A percentile compares a stretch with the other conserved stretches of the same genome.
phyloP scores from a whole-genome alignment of 345 rosid genomes.

The Eucalyptus cladocalyx region DNA sequence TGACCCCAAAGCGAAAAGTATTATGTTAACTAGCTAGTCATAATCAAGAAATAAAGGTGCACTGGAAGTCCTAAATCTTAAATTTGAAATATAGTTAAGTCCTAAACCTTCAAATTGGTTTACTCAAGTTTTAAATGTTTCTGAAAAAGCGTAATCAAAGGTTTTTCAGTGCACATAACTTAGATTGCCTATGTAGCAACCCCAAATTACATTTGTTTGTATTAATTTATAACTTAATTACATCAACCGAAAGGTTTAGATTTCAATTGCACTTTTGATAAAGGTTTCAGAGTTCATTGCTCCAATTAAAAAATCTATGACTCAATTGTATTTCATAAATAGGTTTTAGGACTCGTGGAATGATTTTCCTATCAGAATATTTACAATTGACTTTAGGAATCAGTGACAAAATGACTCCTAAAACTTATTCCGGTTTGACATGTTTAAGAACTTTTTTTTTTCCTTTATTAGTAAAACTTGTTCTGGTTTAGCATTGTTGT shows the following conservation, averaged over 20 bases:
- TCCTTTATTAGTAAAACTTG: background rate
- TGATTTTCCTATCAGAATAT: no score
- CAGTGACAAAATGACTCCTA: background rate
- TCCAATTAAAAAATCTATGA: no score
- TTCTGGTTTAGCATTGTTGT: fast-evolving
- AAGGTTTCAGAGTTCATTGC: background rate
- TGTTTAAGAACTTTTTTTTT: background rate
- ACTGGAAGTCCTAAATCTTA: background rate
- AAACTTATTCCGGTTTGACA: background rate
- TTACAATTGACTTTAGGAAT: no score
- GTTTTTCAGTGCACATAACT: background rate
- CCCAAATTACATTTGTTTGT: background rate
- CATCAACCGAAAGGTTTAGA: fast-evolving
- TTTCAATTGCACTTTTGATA: background rate
- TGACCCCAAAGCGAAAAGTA: background rate
- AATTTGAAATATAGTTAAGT: background rate
- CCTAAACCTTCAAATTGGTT: background rate
- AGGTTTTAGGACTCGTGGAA: no score
- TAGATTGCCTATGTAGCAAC: background rate
- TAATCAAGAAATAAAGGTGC: background rate
- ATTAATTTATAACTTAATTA: background rate
- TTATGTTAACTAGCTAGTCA: background rate
- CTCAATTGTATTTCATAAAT: no score
- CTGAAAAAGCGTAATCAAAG: background rate
- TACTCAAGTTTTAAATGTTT: background rate